Percentiles rank a stretch among this genome's conserved stretches.
phyloP scores from a whole-genome alignment of 257 asterid species.

The Anisodus acutangulus region DNA sequence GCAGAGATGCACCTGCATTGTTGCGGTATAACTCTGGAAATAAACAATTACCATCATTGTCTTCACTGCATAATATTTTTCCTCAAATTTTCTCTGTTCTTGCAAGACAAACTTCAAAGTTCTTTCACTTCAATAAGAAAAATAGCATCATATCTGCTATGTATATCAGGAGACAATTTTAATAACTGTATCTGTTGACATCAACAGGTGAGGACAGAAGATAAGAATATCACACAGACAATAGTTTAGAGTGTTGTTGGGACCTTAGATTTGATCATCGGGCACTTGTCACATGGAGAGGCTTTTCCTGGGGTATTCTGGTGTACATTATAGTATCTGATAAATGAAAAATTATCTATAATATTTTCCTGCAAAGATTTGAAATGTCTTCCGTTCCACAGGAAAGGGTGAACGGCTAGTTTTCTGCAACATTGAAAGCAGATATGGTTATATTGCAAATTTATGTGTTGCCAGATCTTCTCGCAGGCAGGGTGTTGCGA shows the following conservation, averaged over 20 bases:
- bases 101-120: neutral
- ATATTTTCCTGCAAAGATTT: neutral
- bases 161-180: neutral
- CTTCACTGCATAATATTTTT: neutral
- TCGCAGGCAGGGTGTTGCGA: conserved; percentile 72
- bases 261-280: conserved; percentile 67
- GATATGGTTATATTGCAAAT: conserved; percentile 65
- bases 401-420: conserved; percentile 49
- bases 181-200: neutral
- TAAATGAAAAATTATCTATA: neutral
- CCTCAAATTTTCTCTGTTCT: neutral
- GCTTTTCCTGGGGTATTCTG: conserved; percentile 59
- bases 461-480: conserved; percentile 73
- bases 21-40: conserved; percentile 46
- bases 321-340: neutral
- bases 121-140: neutral
- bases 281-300: conserved; percentile 51
- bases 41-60: neutral
- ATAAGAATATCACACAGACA: conserved; percentile 36
- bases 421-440: conserved; percentile 41
- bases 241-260: conserved; percentile 58
- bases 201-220: conserved; percentile 57
- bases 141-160: neutral
- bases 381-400: conserved; percentile 34
- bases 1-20: conserved; percentile 64